These are phyloP conservation scores for Trapa incisa DNA, from an alignment of 345 rosid genomes.

Conservation along the genomic window DNA sequence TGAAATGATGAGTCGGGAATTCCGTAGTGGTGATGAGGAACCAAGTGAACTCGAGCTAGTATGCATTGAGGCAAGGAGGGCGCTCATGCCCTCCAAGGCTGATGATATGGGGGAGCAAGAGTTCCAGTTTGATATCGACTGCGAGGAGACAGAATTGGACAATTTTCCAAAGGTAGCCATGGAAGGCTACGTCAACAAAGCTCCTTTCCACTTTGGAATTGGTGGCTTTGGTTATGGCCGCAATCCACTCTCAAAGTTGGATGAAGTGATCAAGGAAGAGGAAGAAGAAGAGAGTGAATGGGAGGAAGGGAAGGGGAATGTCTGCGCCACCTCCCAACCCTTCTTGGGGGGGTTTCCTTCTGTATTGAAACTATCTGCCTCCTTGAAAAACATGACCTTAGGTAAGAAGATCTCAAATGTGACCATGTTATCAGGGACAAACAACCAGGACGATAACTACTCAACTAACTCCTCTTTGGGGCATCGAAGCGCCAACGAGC, in stretches of 20 bases:
- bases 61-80: constrained; percentile 76
- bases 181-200: constrained; percentile 32
- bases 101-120: constrained; percentile 53
- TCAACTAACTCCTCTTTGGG: constrained; percentile 47
- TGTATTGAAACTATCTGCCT: constrained; percentile 60
- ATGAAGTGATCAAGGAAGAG: constrained; percentile 49
- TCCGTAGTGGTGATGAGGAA: constrained; percentile 73
- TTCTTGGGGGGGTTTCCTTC: constrained; percentile 25
- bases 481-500: constrained; percentile 86
- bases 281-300: constrained; percentile 48
- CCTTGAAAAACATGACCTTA: constrained; percentile 48
- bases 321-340: constrained; percentile 14
- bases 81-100: constrained; percentile 41
- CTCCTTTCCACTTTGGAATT: constrained; percentile 28
- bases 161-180: constrained; percentile 27
- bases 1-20: constrained; percentile 98
- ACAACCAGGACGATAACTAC: constrained; percentile 44
- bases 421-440: constrained; percentile 29
- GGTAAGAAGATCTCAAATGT: constrained; percentile 36
- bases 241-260: constrained; percentile 53
- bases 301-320: constrained; percentile 30
- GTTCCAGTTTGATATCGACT: constrained; percentile 69
- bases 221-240: constrained; percentile 35
- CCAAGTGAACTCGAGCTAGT: constrained; percentile 94
- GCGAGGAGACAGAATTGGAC: constrained; percentile 42